Conservation (phyloP, 2,329 filamentous ascomycete genomes). For the Nannizzia gypsea region DNA sequence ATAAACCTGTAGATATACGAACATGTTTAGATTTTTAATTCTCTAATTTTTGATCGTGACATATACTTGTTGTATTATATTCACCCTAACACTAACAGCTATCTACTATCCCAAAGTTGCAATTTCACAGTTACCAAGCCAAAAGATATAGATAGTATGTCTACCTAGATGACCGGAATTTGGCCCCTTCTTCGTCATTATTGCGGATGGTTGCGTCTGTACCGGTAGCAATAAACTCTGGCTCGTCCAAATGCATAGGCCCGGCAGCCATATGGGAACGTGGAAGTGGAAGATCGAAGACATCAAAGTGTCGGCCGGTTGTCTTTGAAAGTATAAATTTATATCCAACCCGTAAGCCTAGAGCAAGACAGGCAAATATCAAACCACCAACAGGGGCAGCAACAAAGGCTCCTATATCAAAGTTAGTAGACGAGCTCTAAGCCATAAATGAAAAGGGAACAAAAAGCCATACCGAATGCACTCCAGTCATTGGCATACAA, state of each 20-base stretch:
- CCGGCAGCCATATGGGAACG: slow-evolving; percentile 2
- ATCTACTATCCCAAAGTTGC: too few species aligned
- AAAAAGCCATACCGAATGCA: slow-evolving; percentile 54
- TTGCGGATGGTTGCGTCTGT: not conserved
- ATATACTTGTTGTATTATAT: not conserved
- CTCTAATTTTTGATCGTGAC: not conserved
- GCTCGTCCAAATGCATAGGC: not conserved
- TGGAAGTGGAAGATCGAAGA: slow-evolving; percentile 46
- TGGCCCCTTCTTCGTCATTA: slow-evolving; percentile 9
- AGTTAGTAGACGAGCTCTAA: not conserved
- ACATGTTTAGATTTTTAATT: not conserved
- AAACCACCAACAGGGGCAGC: slow-evolving; percentile 65
- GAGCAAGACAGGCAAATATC: slow-evolving; percentile 56
- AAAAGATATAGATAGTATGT: not conserved
- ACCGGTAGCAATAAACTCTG: not conserved
- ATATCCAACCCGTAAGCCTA: slow-evolving; percentile 47
- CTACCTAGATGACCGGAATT: not conserved
- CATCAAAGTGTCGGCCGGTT: slow-evolving; percentile 53
- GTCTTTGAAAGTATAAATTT: slow-evolving; percentile 48
- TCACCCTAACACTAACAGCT: not conserved
- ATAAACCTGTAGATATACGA: not conserved
- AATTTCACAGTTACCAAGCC: not conserved
- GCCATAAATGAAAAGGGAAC: not conserved
- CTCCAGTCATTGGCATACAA: slow-evolving; percentile 70
- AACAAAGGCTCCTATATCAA: slow-evolving; percentile 52